These are phyloP conservation scores for Pisolithus thermaeus DNA, from an alignment of 1,284 basidiomycete species.

Conservation along the genomic window DNA sequence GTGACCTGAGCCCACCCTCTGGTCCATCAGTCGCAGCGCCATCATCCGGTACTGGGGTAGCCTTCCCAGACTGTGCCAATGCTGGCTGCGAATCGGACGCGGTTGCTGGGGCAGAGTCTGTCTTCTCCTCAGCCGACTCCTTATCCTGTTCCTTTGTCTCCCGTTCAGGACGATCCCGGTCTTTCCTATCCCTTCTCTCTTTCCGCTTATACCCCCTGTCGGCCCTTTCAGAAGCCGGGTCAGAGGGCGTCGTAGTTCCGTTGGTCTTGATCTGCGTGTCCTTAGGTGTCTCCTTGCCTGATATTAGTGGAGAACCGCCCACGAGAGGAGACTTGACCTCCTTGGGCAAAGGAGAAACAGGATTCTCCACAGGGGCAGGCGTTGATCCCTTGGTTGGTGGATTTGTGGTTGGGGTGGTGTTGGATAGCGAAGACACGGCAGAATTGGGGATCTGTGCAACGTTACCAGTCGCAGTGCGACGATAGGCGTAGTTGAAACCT, in stretches of 20 bases:
- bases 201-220: slow-evolving; percentile 51
- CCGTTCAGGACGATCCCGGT: slow-evolving; percentile 38
- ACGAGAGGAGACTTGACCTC: slow-evolving; percentile 27
- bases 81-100: slow-evolving; percentile 16
- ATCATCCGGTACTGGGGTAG: slow-evolving; percentile 33
- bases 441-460: slow-evolving; percentile 38
- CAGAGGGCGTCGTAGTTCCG: slow-evolving; percentile 32
- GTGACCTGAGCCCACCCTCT: slow-evolving; percentile 41
- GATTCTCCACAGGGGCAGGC: slow-evolving; percentile 35
- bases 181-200: slow-evolving; percentile 53
- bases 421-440: slow-evolving; percentile 32
- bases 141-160: slow-evolving; percentile 33
- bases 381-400: slow-evolving; percentile 35
- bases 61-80: slow-evolving; percentile 36
- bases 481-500: slow-evolving; percentile 97
- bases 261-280: slow-evolving; percentile 32
- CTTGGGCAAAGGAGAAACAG: slow-evolving; percentile 32
- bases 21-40: slow-evolving; percentile 26
- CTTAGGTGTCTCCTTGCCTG: slow-evolving; percentile 26
- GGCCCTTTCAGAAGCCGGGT: slow-evolving; percentile 33
- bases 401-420: slow-evolving; percentile 16
- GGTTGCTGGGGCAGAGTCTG: slow-evolving; percentile 17
- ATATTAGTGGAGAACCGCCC: slow-evolving; percentile 22
- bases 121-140: slow-evolving; percentile 31
- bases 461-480: slow-evolving; percentile 56